Base-by-base conservation (phyloP, 2,329 filamentous ascomycete genomes). In the Penicillium sp. region DNA sequence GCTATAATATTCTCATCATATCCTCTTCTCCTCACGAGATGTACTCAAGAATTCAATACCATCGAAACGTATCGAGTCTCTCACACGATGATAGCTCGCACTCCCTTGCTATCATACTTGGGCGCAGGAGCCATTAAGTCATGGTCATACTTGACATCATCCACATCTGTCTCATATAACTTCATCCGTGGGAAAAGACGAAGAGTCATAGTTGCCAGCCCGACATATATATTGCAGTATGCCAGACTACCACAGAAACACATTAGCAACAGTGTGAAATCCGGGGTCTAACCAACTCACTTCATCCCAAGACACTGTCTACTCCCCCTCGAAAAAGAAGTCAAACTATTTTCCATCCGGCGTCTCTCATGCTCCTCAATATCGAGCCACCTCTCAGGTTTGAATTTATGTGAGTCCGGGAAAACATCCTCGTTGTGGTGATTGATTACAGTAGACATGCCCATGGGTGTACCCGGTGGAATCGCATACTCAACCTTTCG, bases 381-480 rank as follows among this genome's bases (percentile, higher is more conserved):
- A 19, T 49, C 26, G 4, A 49, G 45, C 45, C 25, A 33, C 16
- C 45, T 6, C 28, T 49, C 45, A 0, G 45, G 45, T 19, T 33
- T 49, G 28, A 49, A 49, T 4, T 2, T 14, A 7, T 49, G 25
- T 16, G 45, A 33, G 7, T 49, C 45, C 26, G 45, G 45, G 26
- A 49, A 33, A 10, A 49, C 26, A 33, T 49, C 28, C n/a, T 33
- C 45, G 4, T 49, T 49, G 26, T 49, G 45, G 26, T 49, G 38
- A 25, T 42, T 55, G 28, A 55, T 55, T 1, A 28, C 53, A 16
- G 30, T 45, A 3, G 53, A 55, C 40, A 55, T 55, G 28, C 53
- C 53, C 53, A 55, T 55, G 6, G 53, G 53, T 19, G 53, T 55
- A n/a, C 53, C 53, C n/a, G 38, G 22, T 16, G 53, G 53, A 25